Conservation (phyloP, 2,329 filamentous ascomycete genomes). For the Fusarium oligoseptatum region DNA sequence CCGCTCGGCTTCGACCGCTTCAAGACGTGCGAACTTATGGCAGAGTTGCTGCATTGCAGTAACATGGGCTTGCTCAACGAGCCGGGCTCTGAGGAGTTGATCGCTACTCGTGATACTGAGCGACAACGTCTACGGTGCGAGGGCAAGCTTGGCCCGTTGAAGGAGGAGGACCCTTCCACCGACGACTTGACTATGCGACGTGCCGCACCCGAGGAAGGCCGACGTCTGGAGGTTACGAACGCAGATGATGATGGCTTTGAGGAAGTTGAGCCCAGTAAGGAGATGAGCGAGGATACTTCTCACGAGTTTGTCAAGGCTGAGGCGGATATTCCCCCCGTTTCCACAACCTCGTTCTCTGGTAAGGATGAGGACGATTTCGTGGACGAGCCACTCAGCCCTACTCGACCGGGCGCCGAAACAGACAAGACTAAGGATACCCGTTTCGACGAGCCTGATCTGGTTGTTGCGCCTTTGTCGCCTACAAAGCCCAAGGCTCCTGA, state of each 20-base stretch:
- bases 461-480: conserved; percentile 71
- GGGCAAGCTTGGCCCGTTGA: conserved; percentile 72
- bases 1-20: conserved; percentile 97
- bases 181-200: conserved; percentile 75
- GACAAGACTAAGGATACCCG: conserved; percentile 65
- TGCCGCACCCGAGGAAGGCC: conserved; percentile 69
- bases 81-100: conserved; percentile 87
- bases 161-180: conserved; percentile 54
- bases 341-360: conserved; percentile 49
- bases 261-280: conserved; percentile 79
- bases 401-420: conserved; percentile 71
- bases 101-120: conserved; percentile 83
- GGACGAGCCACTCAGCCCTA: conserved; percentile 81
- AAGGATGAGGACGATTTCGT: conserved; percentile 81
- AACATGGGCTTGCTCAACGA: conserved; percentile 99
- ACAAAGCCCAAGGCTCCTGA: conserved; percentile 52
- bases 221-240: conserved; percentile 83
- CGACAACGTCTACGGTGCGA: conserved; percentile 83
- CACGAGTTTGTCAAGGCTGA: conserved; percentile 75
- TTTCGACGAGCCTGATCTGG: conserved; percentile 68
- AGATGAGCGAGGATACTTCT: conserved; percentile 79
- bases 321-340: conserved; percentile 60
- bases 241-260: conserved; percentile 93
- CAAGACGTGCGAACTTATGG: conserved; percentile 99
- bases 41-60: conserved; percentile 95